phyloP scores from a whole-genome alignment of 345 rosid species.

The Conringia planisiliqua region DNA sequence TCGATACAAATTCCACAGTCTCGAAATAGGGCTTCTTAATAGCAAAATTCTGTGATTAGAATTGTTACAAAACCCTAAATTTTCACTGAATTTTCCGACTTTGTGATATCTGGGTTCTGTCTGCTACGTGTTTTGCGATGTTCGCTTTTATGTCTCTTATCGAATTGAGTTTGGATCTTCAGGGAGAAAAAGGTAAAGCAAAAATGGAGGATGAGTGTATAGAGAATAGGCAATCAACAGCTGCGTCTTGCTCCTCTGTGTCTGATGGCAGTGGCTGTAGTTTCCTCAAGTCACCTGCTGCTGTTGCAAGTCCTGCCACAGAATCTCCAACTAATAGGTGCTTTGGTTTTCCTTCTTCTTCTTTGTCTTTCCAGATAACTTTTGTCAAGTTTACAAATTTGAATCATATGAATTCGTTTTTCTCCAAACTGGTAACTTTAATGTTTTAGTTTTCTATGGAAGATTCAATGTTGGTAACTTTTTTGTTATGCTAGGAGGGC shows the following conservation, averaged over 20 bases:
- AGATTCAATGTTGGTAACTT: slow-evolving; percentile 15
- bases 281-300: slow-evolving; percentile 70
- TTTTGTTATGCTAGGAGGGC: slow-evolving; percentile 64
- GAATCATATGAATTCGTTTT: not conserved
- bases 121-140: slow-evolving; percentile 25
- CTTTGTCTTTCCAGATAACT: not conserved
- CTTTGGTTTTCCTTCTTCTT: not conserved
- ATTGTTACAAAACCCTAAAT: slow-evolving; percentile 33
- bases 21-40: not conserved
- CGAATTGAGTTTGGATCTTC: slow-evolving; percentile 38
- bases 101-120: slow-evolving; percentile 54
- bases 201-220: slow-evolving; percentile 64
- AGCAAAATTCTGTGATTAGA: not conserved
- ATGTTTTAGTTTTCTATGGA: not conserved
- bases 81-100: slow-evolving; percentile 35
- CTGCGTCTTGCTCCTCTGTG: slow-evolving; percentile 68
- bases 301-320: slow-evolving; percentile 59
- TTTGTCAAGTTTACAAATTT: not conserved
- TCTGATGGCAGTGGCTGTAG: slow-evolving; percentile 78
- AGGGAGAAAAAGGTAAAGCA: slow-evolving; percentile 52
- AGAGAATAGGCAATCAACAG: slow-evolving; percentile 77
- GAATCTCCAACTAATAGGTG: slow-evolving; percentile 67
- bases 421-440: not conserved
- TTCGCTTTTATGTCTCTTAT: slow-evolving; percentile 21
- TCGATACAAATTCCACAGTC: not conserved